phyloP scores from a whole-genome alignment of 1,284 basidiomycete genomes.

The Testicularia cyperi region DNA sequence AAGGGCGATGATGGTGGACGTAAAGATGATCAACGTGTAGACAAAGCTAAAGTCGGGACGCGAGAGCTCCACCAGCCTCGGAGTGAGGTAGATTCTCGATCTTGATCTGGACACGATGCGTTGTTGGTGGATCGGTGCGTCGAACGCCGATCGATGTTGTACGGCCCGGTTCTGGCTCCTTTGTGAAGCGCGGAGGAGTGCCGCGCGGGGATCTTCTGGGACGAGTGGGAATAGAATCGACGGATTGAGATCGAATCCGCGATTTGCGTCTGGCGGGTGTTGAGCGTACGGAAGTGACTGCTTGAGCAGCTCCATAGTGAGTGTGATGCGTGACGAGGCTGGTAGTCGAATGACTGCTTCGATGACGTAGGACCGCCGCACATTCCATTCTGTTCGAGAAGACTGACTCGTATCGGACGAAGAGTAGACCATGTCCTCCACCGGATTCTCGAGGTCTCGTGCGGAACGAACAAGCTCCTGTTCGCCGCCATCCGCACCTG shows the following conservation, averaged over 20 bases:
- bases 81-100: slow-evolving; percentile 75
- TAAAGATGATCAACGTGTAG: slow-evolving; percentile 82
- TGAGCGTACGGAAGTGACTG: slow-evolving; percentile 89
- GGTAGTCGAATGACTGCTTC: slow-evolving; percentile 73
- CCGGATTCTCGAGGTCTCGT: slow-evolving; percentile 30
- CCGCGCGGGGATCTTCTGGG: slow-evolving; percentile 1
- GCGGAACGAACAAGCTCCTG: slow-evolving; percentile 36
- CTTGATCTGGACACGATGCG: too few relatives aligned
- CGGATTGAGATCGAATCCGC: slow-evolving; percentile 87
- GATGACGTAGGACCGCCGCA: slow-evolving; percentile 30
- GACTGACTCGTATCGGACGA: background rate
- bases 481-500: slow-evolving; percentile 1
- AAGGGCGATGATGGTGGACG: slow-evolving; percentile 66
- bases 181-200: too few relatives aligned
- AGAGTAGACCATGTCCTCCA: slow-evolving; percentile 30
- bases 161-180: too few relatives aligned
- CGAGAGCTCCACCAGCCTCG: slow-evolving; percentile 82
- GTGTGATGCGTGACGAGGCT: slow-evolving; percentile 65
- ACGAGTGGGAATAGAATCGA: slow-evolving; percentile 61
- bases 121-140: too few relatives aligned
- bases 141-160: slow-evolving; percentile 5
- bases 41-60: slow-evolving; percentile 99
- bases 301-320: slow-evolving; percentile 78
- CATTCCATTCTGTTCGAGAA: background rate
- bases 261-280: slow-evolving; percentile 90